A percentile compares a stretch with the other conserved stretches of the same genome.
These are phyloP conservation scores for Jamesozyma jinghongensis DNA, from an alignment of 805 yeast genomes.

Conservation along the genomic window DNA sequence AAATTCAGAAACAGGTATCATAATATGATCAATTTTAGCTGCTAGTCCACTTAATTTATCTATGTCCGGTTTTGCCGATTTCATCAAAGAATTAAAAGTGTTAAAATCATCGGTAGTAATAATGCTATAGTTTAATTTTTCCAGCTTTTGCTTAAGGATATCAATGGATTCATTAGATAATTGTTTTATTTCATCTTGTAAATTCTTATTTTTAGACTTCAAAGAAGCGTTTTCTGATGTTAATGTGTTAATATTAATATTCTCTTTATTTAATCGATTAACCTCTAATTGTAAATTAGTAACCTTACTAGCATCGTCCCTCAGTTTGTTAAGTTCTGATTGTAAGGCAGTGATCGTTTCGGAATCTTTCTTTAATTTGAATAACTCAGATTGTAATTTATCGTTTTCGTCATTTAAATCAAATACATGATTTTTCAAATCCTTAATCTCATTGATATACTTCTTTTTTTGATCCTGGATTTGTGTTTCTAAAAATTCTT, in stretches of 20 bases:
- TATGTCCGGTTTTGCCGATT: not conserved
- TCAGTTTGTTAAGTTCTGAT: too few relatives aligned
- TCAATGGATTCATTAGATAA: slow-evolving; percentile 2
- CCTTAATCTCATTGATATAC: slow-evolving; percentile 37
- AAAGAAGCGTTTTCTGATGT: not conserved
- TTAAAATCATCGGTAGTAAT: not conserved
- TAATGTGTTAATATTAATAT: not conserved
- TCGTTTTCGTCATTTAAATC: slow-evolving; percentile 66
- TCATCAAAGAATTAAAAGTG: not conserved
- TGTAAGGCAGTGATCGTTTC: not conserved
- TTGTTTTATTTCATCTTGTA: not conserved
- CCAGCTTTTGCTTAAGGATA: slow-evolving; percentile 1
- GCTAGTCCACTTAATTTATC: not conserved
- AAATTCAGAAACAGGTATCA: slow-evolving; percentile 6
- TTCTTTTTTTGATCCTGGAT: slow-evolving; percentile 31
- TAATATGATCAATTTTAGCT: slow-evolving; percentile 5
- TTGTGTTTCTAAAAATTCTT: slow-evolving; percentile 34
- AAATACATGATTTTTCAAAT: slow-evolving; percentile 42
- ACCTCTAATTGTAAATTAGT: slow-evolving; percentile 2
- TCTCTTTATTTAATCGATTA: not conserved
- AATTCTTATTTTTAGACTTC: not conserved
- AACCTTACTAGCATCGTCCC: too few relatives aligned
- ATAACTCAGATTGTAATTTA: slow-evolving; percentile 13
- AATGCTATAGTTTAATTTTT: not conserved
- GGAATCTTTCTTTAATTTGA: not conserved